phyloP scores from a whole-genome alignment of 106 monocot genomes.

The Narthecium ossifragum region DNA sequence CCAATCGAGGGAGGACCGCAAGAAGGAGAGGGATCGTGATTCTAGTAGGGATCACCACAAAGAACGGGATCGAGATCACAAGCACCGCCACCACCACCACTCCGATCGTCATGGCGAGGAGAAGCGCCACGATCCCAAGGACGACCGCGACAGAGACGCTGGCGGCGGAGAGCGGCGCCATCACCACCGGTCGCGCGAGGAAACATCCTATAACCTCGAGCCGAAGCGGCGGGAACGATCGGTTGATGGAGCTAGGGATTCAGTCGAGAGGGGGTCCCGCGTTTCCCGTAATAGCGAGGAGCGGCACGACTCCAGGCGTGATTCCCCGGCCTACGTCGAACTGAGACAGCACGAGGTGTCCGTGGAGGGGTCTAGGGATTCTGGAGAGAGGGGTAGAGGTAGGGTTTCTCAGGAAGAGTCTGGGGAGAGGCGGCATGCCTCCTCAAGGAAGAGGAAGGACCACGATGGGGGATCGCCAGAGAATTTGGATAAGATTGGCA shows the following conservation, averaged over 20 bases:
- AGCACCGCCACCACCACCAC: slow-evolving; percentile 15
- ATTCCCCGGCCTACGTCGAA: not conserved
- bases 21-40: not conserved
- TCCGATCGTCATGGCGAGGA: slow-evolving; percentile 7
- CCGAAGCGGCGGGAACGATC: slow-evolving; percentile 8
- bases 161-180: slow-evolving; percentile 8
- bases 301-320: slow-evolving; percentile 2
- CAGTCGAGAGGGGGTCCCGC: slow-evolving; percentile 24
- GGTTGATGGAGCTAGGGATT: slow-evolving; percentile 21
- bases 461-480: slow-evolving; percentile 17
- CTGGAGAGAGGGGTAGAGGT: too few relatives aligned
- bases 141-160: too few relatives aligned
- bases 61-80: slow-evolving; percentile 10
- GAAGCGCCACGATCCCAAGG: slow-evolving; percentile 1
- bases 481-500: slow-evolving; percentile 17
- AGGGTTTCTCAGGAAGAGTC: slow-evolving; percentile 12
- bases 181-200: not conserved
- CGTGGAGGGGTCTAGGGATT: too few relatives aligned
- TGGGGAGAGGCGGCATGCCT: slow-evolving; percentile 17
- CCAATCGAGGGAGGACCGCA: not conserved
- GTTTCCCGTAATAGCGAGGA: not conserved
- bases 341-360: slow-evolving; percentile 6
- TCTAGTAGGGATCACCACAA: not conserved
- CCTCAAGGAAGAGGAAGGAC: slow-evolving; percentile 63
- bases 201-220: not conserved